Evolutionary conservation across 164 flowering plant genomes (phyloP).

Genomic region (Chimonanthus salicifolius): DNA sequence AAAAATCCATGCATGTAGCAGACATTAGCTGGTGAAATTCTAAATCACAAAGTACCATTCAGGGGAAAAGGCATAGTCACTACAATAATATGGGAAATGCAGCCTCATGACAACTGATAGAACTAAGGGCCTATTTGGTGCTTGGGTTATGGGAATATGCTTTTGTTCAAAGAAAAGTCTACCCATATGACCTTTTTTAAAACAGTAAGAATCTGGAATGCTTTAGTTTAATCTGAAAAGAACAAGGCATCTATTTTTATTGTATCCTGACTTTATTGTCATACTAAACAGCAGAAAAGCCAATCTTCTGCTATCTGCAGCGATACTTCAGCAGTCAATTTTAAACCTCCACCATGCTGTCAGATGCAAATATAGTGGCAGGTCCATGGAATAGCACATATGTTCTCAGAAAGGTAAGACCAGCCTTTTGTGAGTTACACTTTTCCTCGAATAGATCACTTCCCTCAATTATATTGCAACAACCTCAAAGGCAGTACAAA

Average conservation of each 20-base stretch:
- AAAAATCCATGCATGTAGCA: background rate
- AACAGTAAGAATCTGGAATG: background rate
- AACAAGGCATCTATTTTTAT: too few relatives aligned
- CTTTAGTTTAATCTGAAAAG: background rate
- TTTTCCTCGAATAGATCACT: too few relatives aligned
- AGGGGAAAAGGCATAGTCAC: background rate
- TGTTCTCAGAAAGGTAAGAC: background rate
- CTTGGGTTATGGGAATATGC: background rate
- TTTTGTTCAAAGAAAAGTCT: background rate
- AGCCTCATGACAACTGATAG: background rate
- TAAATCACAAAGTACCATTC: background rate
- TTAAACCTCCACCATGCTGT: background rate
- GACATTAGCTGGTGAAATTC: constrained; percentile 8
- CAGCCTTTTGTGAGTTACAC: too few relatives aligned
- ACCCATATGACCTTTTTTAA: background rate
- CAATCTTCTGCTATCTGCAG: background rate
- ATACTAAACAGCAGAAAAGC: background rate
- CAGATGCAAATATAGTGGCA: background rate
- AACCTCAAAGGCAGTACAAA: too few relatives aligned
- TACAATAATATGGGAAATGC: background rate
- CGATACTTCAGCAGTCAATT: background rate
- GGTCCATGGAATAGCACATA: background rate
- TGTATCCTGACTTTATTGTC: background rate
- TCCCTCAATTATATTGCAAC: too few relatives aligned
- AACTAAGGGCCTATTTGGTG: background rate